Percentiles rank a stretch among this genome's conserved stretches.
Conservation (phyloP, 306 rosid species). For the Acacia confusa region DNA sequence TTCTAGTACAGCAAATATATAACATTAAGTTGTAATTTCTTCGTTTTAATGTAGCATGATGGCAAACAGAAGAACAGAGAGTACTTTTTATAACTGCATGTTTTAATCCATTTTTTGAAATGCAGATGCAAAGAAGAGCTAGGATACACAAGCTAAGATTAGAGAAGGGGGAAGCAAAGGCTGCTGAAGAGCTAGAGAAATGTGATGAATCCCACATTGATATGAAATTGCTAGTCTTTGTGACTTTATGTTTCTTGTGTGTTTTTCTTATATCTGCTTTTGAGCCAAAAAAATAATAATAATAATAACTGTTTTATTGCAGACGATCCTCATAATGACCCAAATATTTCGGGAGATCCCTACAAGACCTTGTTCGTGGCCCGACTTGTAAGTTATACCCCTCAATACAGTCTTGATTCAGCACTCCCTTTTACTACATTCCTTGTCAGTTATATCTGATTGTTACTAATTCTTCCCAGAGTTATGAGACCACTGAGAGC, state of each 20-base stretch:
- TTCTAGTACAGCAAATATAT: slow-evolving; percentile 5
- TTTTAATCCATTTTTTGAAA: slow-evolving; percentile 33
- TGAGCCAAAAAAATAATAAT: too few species aligned
- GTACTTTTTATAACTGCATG: neutral
- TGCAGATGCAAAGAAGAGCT: slow-evolving; percentile 74
- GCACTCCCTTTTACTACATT: slow-evolving; percentile 7
- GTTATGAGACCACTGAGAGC: slow-evolving; percentile 95
- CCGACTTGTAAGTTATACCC: slow-evolving; percentile 67
- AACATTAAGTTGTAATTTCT: neutral
- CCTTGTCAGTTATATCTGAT: slow-evolving; percentile 16
- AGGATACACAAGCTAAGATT: slow-evolving; percentile 79
- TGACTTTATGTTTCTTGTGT: slow-evolving; percentile 16
- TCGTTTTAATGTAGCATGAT: neutral
- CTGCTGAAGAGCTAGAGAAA: slow-evolving; percentile 90
- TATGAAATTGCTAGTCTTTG: neutral
- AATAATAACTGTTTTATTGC: too few species aligned
- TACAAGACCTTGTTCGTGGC: slow-evolving; percentile 95
- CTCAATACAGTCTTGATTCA: neutral
- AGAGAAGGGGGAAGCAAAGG: slow-evolving; percentile 92
- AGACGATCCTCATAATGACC: slow-evolving; percentile 85
- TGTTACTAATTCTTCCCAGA: slow-evolving; percentile 54
- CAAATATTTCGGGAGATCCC: slow-evolving; percentile 89
- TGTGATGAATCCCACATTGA: slow-evolving; percentile 47
- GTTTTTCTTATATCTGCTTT: slow-evolving; percentile 28
- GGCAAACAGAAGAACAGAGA: neutral